Evolutionary conservation across 2,329 filamentous ascomycete species (phyloP).

Genomic region (Zopfia rhizophila): DNA sequence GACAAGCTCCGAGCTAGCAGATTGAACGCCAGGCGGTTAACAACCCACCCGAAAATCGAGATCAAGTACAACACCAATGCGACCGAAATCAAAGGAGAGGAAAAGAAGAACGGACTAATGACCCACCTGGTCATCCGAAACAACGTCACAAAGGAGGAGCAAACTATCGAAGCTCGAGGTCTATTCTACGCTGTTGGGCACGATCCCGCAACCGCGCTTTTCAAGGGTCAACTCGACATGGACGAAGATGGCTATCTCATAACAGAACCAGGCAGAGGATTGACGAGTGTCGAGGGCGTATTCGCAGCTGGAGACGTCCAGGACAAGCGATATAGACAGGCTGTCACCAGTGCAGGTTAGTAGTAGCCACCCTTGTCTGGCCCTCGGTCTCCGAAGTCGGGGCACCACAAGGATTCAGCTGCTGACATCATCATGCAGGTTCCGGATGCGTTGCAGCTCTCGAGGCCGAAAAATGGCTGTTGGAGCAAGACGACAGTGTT

Average conservation of each 20-base stretch:
- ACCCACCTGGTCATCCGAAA: slow-evolving; percentile 86
- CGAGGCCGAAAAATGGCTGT: slow-evolving; percentile 92
- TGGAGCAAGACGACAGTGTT: slow-evolving; percentile 73
- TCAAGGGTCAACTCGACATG: slow-evolving; percentile 89
- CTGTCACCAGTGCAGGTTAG: slow-evolving; percentile 94
- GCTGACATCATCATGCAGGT: slow-evolving; percentile 62
- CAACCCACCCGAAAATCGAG: slow-evolving; percentile 87
- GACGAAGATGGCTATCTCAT: slow-evolving; percentile 92
- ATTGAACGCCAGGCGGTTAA: slow-evolving; percentile 89
- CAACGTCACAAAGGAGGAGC: slow-evolving; percentile 76
- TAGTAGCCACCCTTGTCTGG: slow-evolving; percentile 38
- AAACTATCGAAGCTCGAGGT: slow-evolving; percentile 89
- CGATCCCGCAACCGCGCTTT: slow-evolving; percentile 88
- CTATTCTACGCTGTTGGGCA: slow-evolving; percentile 98
- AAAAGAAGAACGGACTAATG: slow-evolving; percentile 81
- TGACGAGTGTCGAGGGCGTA: slow-evolving; percentile 89
- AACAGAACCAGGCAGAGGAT: slow-evolving; percentile 87
- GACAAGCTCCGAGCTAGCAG: slow-evolving; percentile 88
- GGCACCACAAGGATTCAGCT: slow-evolving; percentile 23
- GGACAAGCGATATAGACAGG: slow-evolving; percentile 98
- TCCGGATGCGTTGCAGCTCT: slow-evolving; percentile 95
- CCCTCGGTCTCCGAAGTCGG: slow-evolving; percentile 9
- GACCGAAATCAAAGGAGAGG: slow-evolving; percentile 84
- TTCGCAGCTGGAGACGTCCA: slow-evolving; percentile 98
- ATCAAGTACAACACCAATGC: slow-evolving; percentile 87